Evolutionary conservation across 148 eudicot genomes (phyloP), one percentile per base, ranked within the genome.

Genomic region (Oxyria digyna): DNA sequence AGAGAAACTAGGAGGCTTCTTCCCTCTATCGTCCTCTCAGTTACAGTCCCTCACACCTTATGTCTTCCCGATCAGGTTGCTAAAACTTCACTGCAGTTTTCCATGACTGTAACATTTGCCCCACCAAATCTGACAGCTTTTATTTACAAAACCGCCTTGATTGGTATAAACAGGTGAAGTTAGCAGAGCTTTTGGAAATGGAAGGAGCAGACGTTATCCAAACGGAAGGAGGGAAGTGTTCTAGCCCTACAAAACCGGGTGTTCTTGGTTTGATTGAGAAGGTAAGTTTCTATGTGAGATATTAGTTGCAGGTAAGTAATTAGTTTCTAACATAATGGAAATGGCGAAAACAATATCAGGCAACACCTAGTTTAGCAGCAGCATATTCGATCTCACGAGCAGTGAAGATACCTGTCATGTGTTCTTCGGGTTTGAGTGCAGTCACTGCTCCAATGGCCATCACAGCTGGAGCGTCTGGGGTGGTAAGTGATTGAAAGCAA

Each of bases 391-490:
- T 91, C 59, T 91, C 97, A 10, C 78, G 91, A 59, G 93, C 96
- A 62, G 89, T 91, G 15, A 80, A 68, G 67, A 85, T 91, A 42
- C 97, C 97, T 0, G 96, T 91, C 3, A 85, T 91, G 96, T 91
- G 96, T 75, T 75, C 96, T 18, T 89, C 96, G 17, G 97, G 97
- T 43, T 75, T 91, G 43, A 91, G 97, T 66, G 79, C 91, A 21
- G 96, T 89, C 50, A 89, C 96, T 50, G 97, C 81, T 48, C 96
- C 97, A 49, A 84, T 91, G 87, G 97, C 97, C 0, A 84, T 89
- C 71, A 76, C 96, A 14, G 92, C 97, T 15, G 97, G 97, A 23
- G 97, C 97, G 43, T 85, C 97, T 35, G 97, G 97, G 52, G 97
- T 91, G 81, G 97, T 91, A 81, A 45, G 87, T 59, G 35, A 11